Evolutionary conservation across 129 eudicot genomes (phyloP).

Genomic region (Scalesia atractyloides): DNA sequence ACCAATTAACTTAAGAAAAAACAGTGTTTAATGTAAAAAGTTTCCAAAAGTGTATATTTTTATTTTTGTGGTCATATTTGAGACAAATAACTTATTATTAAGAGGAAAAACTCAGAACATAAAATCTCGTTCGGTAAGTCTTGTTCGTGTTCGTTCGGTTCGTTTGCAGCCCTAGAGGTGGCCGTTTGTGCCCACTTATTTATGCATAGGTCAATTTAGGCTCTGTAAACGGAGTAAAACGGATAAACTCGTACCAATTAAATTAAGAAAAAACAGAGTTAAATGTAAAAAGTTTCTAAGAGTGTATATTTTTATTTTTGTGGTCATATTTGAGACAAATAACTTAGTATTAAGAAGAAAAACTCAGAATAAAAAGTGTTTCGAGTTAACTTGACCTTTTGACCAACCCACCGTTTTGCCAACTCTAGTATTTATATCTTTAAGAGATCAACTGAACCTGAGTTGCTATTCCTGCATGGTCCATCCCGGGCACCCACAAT

Average conservation of each 20-base stretch:
- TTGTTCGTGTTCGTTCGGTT: too few relatives aligned
- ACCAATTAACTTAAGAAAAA: background rate
- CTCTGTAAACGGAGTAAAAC: background rate
- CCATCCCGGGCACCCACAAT: slow-evolving; percentile 98
- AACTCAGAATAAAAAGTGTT: background rate
- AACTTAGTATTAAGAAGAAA: background rate
- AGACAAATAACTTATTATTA: background rate
- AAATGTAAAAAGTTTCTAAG: background rate
- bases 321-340: background rate
- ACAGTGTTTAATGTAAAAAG: background rate
- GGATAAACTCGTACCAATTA: background rate
- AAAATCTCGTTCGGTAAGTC: too few relatives aligned
- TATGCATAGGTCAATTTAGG: background rate
- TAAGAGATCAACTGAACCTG: slow-evolving; percentile 54
- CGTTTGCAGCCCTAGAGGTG: background rate
- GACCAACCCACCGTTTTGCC: slow-evolving; percentile 3
- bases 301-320: background rate
- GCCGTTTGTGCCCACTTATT: background rate
- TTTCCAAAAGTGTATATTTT: background rate
- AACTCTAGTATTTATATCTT: background rate
- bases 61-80: background rate
- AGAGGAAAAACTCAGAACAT: background rate
- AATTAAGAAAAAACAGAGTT: background rate
- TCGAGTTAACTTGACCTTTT: background rate
- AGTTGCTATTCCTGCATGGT: slow-evolving; percentile 99